phyloP scores from a whole-genome alignment of 192 early-diverging fungal genomes.

The Linderina pennispora region DNA sequence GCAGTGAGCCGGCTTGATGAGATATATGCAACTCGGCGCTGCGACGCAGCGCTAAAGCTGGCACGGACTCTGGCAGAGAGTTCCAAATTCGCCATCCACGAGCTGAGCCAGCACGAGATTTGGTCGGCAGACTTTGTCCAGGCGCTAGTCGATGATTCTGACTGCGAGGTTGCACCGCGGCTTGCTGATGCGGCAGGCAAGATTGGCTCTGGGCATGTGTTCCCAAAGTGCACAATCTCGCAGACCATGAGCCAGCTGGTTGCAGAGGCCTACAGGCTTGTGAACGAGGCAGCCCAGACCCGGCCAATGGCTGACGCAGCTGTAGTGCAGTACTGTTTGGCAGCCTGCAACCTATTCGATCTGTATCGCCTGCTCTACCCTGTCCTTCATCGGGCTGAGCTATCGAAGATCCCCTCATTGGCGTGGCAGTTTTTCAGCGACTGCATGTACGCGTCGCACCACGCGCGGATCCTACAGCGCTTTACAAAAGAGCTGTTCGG shows the following conservation, averaged over 20 bases:
- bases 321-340: no score
- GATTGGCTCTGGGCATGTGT: neutral
- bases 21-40: conserved; percentile 14
- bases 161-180: neutral
- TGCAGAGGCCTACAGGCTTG: conserved; percentile 4
- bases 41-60: conserved; percentile 8
- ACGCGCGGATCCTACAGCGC: conserved; percentile 7
- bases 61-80: conserved; percentile 12
- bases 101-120: conserved; percentile 10
- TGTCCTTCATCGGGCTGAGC: conserved; percentile 18
- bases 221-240: conserved; percentile 14
- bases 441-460: conserved; percentile 41
- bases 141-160: neutral
- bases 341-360: conserved; percentile 6
- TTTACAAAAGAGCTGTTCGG: neutral
- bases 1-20: conserved; percentile 10
- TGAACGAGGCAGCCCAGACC: conserved; percentile 3
- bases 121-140: conserved; percentile 16
- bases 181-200: neutral
- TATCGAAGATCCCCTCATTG: conserved; percentile 19
- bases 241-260: conserved; percentile 8
- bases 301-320: neutral
- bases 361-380: conserved; percentile 15
- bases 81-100: conserved; percentile 5
- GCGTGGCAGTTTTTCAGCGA: conserved; percentile 38